Percentiles rank a stretch among this genome's conserved stretches.
These are phyloP conservation scores for Achlya hypogyna DNA, from an alignment of 352 stramenopile genomes.

Conservation along the genomic window DNA sequence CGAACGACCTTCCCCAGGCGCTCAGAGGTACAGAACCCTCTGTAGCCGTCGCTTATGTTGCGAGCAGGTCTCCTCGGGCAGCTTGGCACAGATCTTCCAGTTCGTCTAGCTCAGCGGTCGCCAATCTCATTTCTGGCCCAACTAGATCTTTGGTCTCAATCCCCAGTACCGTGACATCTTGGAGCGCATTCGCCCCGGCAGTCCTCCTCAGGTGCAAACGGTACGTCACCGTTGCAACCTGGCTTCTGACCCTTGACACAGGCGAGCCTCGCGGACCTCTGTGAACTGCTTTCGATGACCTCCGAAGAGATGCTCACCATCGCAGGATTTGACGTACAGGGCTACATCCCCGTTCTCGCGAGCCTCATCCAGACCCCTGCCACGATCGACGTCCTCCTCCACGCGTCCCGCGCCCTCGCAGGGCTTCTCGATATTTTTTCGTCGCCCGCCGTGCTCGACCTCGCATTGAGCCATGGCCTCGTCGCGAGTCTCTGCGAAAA, in stretches of 20 bases:
- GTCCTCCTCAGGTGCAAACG: neutral
- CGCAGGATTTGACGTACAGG: slow-evolving; percentile 55
- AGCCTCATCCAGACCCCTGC: slow-evolving; percentile 31
- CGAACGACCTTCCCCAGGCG: slow-evolving; percentile 3
- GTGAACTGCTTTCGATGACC: slow-evolving; percentile 59
- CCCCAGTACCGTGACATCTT: slow-evolving; percentile 3
- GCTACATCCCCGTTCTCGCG: slow-evolving; percentile 38
- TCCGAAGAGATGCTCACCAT: slow-evolving; percentile 47
- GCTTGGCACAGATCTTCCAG: slow-evolving; percentile 28
- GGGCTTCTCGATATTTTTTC: slow-evolving; percentile 50
- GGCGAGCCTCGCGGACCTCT: slow-evolving; percentile 45
- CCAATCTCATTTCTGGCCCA: neutral
- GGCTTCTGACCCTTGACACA: neutral
- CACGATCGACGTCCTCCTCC: slow-evolving; percentile 55
- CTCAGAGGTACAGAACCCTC: neutral
- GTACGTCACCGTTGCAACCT: neutral
- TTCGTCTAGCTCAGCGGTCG: neutral
- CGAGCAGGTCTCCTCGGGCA: slow-evolving; percentile 35
- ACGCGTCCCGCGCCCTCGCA: slow-evolving; percentile 43
- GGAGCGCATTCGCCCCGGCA: slow-evolving; percentile 3
- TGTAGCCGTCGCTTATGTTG: neutral
- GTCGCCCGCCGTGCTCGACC: slow-evolving; percentile 33
- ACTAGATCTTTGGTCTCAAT: slow-evolving; percentile 7
- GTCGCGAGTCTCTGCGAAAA: slow-evolving; percentile 57
- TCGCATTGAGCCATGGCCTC: slow-evolving; percentile 25